Percentiles rank a stretch among this genome's conserved stretches.
Conservation (phyloP, 2,329 filamentous ascomycete genomes). For the Venturia aucupariae region DNA sequence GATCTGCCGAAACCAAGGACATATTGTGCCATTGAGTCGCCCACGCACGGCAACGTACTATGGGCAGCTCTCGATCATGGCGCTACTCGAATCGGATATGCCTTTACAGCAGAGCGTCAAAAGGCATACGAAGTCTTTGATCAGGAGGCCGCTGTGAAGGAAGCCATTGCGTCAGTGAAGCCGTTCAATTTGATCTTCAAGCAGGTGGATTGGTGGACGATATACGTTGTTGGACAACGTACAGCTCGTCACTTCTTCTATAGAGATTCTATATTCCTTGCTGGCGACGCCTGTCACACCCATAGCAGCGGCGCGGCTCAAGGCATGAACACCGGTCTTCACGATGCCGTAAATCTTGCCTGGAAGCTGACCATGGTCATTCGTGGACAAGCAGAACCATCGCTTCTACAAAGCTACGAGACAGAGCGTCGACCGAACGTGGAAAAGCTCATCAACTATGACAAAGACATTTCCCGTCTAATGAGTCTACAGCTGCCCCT, state of each 20-base stretch:
- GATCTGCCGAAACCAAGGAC: slow-evolving; percentile 39
- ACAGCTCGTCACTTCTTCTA: slow-evolving; percentile 5
- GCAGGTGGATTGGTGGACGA: slow-evolving; percentile 36
- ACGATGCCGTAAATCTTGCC: slow-evolving; percentile 45
- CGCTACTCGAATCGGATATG: slow-evolving; percentile 45
- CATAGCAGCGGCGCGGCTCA: slow-evolving; percentile 48
- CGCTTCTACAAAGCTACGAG: slow-evolving; percentile 38
- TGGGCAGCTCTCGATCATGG: slow-evolving; percentile 47
- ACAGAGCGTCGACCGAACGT: slow-evolving; percentile 41
- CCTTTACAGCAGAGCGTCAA: slow-evolving; percentile 36
- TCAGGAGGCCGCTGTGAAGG: slow-evolving; percentile 29
- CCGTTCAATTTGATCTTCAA: slow-evolving; percentile 33
- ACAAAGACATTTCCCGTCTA: slow-evolving; percentile 27
- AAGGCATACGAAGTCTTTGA: slow-evolving; percentile 28
- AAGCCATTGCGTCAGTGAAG: slow-evolving; percentile 31
- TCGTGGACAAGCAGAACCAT: slow-evolving; percentile 27
- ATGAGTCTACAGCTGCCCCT: slow-evolving; percentile 29
- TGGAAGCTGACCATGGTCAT: slow-evolving; percentile 46
- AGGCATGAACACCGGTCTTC: slow-evolving; percentile 49
- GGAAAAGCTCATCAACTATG: slow-evolving; percentile 30
- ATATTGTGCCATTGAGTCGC: slow-evolving; percentile 39
- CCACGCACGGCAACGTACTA: slow-evolving; percentile 45
- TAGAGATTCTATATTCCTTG: slow-evolving; percentile 34
- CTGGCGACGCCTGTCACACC: slow-evolving; percentile 49
- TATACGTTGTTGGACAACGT: slow-evolving; percentile 36